Base-by-base conservation (phyloP, 1,284 basidiomycete species). In the Cutaneotrichosporon daszewskae region DNA sequence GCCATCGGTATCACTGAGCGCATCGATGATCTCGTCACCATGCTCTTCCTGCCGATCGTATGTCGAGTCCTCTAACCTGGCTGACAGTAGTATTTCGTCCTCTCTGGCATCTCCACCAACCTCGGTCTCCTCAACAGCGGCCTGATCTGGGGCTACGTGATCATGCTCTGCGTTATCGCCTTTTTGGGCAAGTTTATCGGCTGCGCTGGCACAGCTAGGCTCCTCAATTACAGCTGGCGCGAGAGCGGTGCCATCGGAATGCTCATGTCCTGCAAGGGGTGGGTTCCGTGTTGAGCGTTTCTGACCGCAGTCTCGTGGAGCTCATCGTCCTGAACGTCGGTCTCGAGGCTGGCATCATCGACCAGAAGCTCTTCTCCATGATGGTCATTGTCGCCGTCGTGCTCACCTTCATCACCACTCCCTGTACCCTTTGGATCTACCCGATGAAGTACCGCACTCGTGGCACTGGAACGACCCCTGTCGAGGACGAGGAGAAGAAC, bases 241-340 rank as follows among this genome's bases (percentile, higher is more conserved):
- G 90, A 94, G 68, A 77, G 84, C 10, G 82, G 82, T 17, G 88
- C 90, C 1, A 84, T 94, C 44, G 91, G 91, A 6, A 80, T 84
- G 40, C 73, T 96, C 45, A 94, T 96, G 90, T 83, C 82, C 63
- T 95, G 89, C 74, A 95, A 95, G 73, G 89, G n/a, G n/a, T n/a
- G n/a, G n/a, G n/a, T n/a, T n/a, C n/a, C n/a, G n/a, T n/a, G n/a
- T n/a, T n/a, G n/a, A n/a, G n/a, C n/a, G n/a, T n/a, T n/a, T n/a
- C n/a, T n/a, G n/a, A n/a, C n/a, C n/a, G n/a, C n/a, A n/a, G 84
- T 40, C 75, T 76, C 13, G 85, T 87, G 13, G 86, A 90, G 68
- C 79, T 94, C 35, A 92, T 95, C 54, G 91, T 94, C 10, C 80
- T 95, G 61, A 95, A 96, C 63, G 83, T 95, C 55, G 91, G 90